Evolutionary conservation across 1,284 basidiomycete species (phyloP), one percentile per base, ranked within the genome.

Genomic region (Calocybe gambosa): DNA sequence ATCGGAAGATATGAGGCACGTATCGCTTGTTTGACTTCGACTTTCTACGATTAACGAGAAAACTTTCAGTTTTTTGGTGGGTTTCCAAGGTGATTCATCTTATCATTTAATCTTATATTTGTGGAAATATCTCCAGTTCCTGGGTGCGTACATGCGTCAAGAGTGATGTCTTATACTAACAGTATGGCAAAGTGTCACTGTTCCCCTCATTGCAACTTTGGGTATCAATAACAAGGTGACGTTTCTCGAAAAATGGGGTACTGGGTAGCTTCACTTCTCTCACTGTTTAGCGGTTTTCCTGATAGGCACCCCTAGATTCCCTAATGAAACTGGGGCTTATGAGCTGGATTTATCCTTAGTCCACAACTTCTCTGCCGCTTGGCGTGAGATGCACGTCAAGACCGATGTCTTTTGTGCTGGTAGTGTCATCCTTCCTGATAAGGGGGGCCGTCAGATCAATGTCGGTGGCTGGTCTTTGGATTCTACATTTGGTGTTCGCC

Each of bases 201-300:
- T 85, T 4, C 85, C 85, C 2, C 67, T 88, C 44, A 74, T 88
- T 36, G 78, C 82, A 5, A 87, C 85, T 0, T 67, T 89, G 29
- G 85, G 85, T 3, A 70, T 84, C 62, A 89, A 89, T 68, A 77
- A 80, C 67, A 89, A 89, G 58, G 78, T 89, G 42, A 75, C 77
- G 0, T 85, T 89, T 66, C 66, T 89, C 6, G 85, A 89, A 64
- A 89, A 89, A 61, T 50, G 49, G 15, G 73, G 73, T 20, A 74
- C 72, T 39, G 65, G 66, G 70, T 71, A 54, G 35, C 3, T 2
- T 16, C 3, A 50, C 18, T 16, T 26, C 7, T 5, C 35, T 25
- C 8, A 6, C 9, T 9, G 28, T 21, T 13, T 29, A 9, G 19
- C 10, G n/a, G 20, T 43, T 45, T 19, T 43, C 12, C 18, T 33